phyloP scores from a whole-genome alignment of 805 yeast genomes.

The Ogataea salicorniae region DNA sequence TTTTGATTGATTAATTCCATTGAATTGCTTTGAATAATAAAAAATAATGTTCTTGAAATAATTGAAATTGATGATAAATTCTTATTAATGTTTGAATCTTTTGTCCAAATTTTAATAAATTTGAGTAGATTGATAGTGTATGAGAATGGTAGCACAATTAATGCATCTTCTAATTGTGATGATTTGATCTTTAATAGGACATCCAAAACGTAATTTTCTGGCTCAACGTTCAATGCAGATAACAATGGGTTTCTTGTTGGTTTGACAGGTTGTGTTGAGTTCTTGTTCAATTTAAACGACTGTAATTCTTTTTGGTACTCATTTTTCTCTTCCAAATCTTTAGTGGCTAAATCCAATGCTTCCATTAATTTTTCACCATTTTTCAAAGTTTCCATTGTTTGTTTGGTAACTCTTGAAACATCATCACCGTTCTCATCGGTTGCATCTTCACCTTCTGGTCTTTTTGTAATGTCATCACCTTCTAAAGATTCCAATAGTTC shows the following conservation, averaged over 20 bases:
- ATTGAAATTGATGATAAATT: conserved; percentile 47
- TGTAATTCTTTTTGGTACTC: conserved; percentile 42
- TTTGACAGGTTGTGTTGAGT: conserved; percentile 45
- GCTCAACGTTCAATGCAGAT: conserved; percentile 62
- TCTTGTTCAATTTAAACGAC: conserved; percentile 35
- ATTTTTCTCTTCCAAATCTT: conserved; percentile 56
- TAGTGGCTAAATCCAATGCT: conserved; percentile 77
- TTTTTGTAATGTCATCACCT: conserved; percentile 38
- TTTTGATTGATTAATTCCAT: conserved; percentile 71
- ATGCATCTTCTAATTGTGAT: conserved; percentile 87
- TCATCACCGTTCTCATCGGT: conserved; percentile 43
- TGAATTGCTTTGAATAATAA: conserved; percentile 67
- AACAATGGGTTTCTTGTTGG: conserved; percentile 72
- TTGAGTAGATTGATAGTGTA: conserved; percentile 65
- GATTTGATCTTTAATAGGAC: conserved; percentile 67
- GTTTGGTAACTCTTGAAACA: conserved; percentile 64
- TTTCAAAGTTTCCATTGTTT: conserved; percentile 85
- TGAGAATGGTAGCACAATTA: conserved; percentile 85
- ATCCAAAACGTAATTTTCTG: conserved; percentile 75
- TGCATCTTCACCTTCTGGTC: conserved; percentile 29
- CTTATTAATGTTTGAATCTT: conserved; percentile 37
- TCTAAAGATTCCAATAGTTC: conserved; percentile 71
- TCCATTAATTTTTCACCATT: conserved; percentile 93
- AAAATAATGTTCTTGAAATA: conserved; percentile 71
- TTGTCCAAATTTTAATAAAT: conserved; percentile 74